Evolutionary conservation across 306 rosid genomes (phyloP).

Genomic region (Quercus alba): DNA sequence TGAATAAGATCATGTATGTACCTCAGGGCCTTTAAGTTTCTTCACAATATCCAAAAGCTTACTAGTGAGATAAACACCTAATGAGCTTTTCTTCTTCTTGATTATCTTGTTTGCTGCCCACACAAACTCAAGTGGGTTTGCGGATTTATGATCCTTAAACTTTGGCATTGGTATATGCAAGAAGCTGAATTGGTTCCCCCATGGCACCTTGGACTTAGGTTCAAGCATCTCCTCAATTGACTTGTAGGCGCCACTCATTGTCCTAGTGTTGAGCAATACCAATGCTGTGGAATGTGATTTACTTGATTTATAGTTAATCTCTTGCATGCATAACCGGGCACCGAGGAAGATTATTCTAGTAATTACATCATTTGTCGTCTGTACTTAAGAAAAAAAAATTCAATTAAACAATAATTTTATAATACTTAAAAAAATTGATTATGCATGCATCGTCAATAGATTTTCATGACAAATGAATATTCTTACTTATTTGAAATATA

Average conservation of each 20-base stretch:
- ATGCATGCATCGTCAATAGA: too few relatives aligned
- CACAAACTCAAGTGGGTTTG: conserved; percentile 46
- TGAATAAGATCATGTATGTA: not conserved
- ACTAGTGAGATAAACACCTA: conserved; percentile 28
- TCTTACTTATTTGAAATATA: too few relatives aligned
- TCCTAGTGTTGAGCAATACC: conserved; percentile 58
- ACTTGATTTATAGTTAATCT: conserved; percentile 32
- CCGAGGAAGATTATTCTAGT: conserved; percentile 46
- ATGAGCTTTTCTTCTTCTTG: conserved; percentile 48
- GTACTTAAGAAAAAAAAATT: not conserved
- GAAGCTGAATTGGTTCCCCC: conserved; percentile 56
- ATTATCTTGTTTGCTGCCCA: conserved; percentile 37
- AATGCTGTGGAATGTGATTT: conserved; percentile 41
- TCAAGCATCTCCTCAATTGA: conserved; percentile 49
- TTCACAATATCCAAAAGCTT: conserved; percentile 38
- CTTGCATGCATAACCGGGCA: conserved; percentile 50
- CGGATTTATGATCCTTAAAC: conserved; percentile 9
- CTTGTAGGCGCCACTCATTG: conserved; percentile 32
- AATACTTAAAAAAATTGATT: too few relatives aligned
- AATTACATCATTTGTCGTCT: conserved; percentile 57
- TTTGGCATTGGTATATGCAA: conserved; percentile 52
- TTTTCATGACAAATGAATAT: too few relatives aligned
- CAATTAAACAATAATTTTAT: not conserved
- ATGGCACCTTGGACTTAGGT: conserved; percentile 33
- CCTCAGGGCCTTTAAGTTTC: conserved; percentile 54